Evolutionary conservation across 345 rosid species (phyloP).

Genomic region (Pseudoturritis turrita): DNA sequence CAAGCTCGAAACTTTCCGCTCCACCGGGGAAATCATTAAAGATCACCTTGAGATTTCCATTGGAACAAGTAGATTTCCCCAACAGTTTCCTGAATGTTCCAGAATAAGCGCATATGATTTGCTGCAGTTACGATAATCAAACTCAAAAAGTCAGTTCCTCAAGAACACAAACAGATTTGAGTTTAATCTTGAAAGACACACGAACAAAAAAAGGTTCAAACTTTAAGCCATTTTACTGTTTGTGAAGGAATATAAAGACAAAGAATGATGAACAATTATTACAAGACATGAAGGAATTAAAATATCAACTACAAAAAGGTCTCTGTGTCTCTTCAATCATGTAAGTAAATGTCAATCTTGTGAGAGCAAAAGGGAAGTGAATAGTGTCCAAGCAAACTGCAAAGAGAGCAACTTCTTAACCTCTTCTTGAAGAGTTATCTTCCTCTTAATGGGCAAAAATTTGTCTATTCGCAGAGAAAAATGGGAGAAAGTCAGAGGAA

Average conservation of each 20-base stretch:
- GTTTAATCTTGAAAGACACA: constrained; percentile 10
- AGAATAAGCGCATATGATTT: constrained; percentile 55
- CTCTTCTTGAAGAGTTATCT: constrained; percentile 18
- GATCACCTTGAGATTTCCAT: constrained; percentile 56
- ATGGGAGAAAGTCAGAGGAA: constrained; percentile 34
- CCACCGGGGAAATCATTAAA: constrained; percentile 93
- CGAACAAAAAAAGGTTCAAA: background rate
- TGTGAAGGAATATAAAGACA: constrained; percentile 19
- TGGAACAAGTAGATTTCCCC: constrained; percentile 45
- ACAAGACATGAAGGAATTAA: constrained; percentile 15
- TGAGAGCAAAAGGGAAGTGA: constrained; percentile 25
- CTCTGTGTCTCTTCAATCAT: constrained; percentile 7
- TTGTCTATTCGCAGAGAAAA: constrained; percentile 19
- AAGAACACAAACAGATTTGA: background rate
- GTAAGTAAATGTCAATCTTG: constrained; percentile 12
- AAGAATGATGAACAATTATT: constrained; percentile 24
- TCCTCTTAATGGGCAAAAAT: background rate
- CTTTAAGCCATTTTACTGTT: constrained; percentile 11
- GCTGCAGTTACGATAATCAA: constrained; percentile 39
- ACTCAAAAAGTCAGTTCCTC: background rate
- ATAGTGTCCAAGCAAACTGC: constrained; percentile 26
- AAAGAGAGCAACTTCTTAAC: constrained; percentile 35
- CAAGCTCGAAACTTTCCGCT: constrained; percentile 62
- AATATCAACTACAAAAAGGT: constrained; percentile 17
- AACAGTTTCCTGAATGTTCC: constrained; percentile 59